Evolutionary conservation across 345 rosid genomes (phyloP), one percentile per base, ranked within the genome.

Genomic region (Syzygium oleosum): DNA sequence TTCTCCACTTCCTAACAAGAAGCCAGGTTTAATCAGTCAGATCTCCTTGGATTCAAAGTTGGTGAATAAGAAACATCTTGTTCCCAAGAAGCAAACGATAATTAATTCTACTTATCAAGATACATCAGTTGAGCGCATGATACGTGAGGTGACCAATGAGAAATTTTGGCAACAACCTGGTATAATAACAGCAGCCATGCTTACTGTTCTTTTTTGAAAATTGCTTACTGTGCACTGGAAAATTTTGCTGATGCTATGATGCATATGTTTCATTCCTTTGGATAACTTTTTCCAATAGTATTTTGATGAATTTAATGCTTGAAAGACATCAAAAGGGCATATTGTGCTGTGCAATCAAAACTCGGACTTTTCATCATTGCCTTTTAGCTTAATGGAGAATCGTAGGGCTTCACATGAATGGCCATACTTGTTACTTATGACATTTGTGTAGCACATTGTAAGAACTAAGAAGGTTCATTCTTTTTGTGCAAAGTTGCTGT

Each of bases 91-190:
- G 91, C 88, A 91, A 84, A 87, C 88, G 51, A 86, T 88, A 58
- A 90, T 85, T 84, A 89, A 90, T 89, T 87, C 85, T 79, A 89
- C 94, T 29, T 97, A 97, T 90, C 99, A 94, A 87, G 99, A 98
- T 91, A 93, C 99, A 41, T 98, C 99, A n/a, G 99, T 98, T 89
- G 99, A 98, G 90, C 99, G 99, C 84, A 96, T 98, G 52, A 95
- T 98, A 91, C 92, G 99, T 88, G 99, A 98, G 91, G 98, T 97
- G 92, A 98, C 99, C 58, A 96, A 92, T 88, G 96, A 96, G 90
- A 98, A 96, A 90, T 94, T 97, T 90, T 98, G 99, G 99, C 96
- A 94, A 91, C 96, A 92, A 53, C 93, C 96, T 92, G 98, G 98
- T 95, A 94, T 86, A 59, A 79, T 8, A 68, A n/a, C 84, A 17